These are phyloP conservation scores for Hermanozyma aechmeae DNA, from an alignment of 805 yeast genomes.

Conservation along the genomic window DNA sequence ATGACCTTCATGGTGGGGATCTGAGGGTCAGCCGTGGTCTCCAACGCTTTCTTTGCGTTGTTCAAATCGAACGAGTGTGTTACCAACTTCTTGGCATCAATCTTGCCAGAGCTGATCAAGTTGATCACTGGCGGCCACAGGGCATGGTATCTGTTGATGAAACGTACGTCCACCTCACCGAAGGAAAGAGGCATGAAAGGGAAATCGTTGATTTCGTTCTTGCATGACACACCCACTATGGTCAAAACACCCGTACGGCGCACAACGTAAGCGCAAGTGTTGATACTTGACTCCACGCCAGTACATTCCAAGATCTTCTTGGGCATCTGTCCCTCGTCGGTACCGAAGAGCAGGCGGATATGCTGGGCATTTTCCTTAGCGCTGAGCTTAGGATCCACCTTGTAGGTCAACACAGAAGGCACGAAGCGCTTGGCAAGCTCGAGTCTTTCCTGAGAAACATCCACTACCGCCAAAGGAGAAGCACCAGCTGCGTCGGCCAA, in stretches of 20 bases:
- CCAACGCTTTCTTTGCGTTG: constrained; percentile 39
- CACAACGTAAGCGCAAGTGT: constrained; percentile 37
- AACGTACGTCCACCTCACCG: no score
- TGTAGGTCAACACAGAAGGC: constrained; percentile 38
- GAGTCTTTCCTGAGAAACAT: constrained; percentile 34
- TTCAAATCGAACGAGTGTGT: constrained; percentile 41
- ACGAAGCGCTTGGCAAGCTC: constrained; percentile 37
- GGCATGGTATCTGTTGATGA: constrained; percentile 46
- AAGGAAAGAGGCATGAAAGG: no score
- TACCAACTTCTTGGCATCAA: constrained; percentile 20
- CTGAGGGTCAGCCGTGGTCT: no score
- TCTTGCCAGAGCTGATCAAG: constrained; percentile 27
- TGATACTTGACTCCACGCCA: constrained; percentile 41
- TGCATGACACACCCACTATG: no score
- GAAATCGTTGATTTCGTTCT: no score
- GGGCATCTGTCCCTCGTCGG: constrained; percentile 7
- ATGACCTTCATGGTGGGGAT: no score
- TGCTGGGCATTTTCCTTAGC: constrained; percentile 29
- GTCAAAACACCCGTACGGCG: no score
- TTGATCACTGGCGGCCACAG: constrained; percentile 51
- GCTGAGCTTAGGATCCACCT: constrained; percentile 22
- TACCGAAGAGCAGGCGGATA: constrained; percentile 11
- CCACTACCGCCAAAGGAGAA: constrained; percentile 42
- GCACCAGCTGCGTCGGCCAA: constrained; percentile 47
- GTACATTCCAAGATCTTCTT: constrained; percentile 50